Evolutionary conservation across 1,139 yeast species (phyloP), one percentile per base, ranked within the genome.

Genomic region (Zhuliangozyma parablackwelliae): DNA sequence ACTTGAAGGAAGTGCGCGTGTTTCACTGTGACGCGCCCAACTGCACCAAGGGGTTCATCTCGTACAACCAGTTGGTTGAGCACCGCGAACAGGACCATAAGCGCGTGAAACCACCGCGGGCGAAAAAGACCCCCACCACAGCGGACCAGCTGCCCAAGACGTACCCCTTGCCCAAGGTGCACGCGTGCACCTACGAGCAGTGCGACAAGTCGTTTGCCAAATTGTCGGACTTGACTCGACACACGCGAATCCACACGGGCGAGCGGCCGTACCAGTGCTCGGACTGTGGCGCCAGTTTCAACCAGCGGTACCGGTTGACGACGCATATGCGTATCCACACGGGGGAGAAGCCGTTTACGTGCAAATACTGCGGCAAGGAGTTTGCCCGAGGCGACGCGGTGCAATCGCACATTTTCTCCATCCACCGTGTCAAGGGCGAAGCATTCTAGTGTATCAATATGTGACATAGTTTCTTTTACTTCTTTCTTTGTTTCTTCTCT

Each of bases 341-440:
- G 13, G 61, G 62, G 3, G 62, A 57, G 36, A 56, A 56, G 39
- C 62, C 62, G 21, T 56, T 56, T 34, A 34, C 29, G 28, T 57
- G 62, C 37, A 42, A 43, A 21, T 51, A 53, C 41, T 57, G 61
- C 35, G 54, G 47, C 9, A 55, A 54, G 36, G 34, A 44, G 9
- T 57, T 57, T 49, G 59, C 60, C 11, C 40, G 61, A 34, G 61
- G 61, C 29, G 61, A 56, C 46, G 60, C 61, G 3, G 55, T 53
- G 13, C 56, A 54, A 40, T 48, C 54, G 10, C 61, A 56, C 44
- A 50, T 55, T 21, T 52, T 53, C 32, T 50, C 49, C 21, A 42
- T 46, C 30, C 52, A 48, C 35, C 35, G 51, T 13, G 45, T 36
- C 13, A 47, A 43, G 24, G 48, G 50, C 13, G 47, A 40, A 21